Conservation (phyloP, 2,329 filamentous ascomycete species). For the Beauveria asiatica region DNA sequence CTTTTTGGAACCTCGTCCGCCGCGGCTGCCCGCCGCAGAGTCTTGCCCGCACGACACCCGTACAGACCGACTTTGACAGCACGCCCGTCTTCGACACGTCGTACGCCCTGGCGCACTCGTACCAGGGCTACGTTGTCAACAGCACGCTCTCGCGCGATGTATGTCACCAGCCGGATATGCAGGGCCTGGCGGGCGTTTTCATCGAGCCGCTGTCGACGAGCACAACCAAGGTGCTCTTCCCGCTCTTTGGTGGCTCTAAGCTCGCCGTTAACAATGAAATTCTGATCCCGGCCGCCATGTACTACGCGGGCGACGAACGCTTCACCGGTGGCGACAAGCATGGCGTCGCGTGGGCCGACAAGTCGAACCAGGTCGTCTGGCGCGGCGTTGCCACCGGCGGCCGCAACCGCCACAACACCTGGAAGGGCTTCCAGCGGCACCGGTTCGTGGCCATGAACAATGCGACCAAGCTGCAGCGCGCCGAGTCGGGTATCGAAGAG, state of each 20-base stretch:
- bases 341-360: conserved; percentile 49
- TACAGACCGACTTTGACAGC: conserved; percentile 35
- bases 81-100: conserved; percentile 37
- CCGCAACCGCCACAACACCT: conserved; percentile 49
- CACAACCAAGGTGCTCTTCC: conserved; percentile 49
- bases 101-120: conserved; percentile 39
- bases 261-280: conserved; percentile 63
- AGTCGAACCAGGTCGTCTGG: conserved; percentile 49
- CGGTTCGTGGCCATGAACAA: conserved; percentile 70
- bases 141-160: conserved; percentile 52
- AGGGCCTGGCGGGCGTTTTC: conserved; percentile 55
- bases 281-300: conserved; percentile 60
- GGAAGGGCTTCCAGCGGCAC: conserved; percentile 66
- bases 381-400: conserved; percentile 61
- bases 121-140: conserved; percentile 52
- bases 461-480: conserved; percentile 44
- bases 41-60: conserved; percentile 41
- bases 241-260: conserved; percentile 62
- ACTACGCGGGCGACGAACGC: conserved; percentile 54
- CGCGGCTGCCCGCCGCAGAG: conserved; percentile 56
- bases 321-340: conserved; percentile 50
- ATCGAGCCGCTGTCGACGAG: conserved; percentile 50
- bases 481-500: conserved; percentile 33
- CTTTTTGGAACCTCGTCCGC: conserved; percentile 49
- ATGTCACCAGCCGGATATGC: conserved; percentile 57